phyloP scores from a whole-genome alignment of 1,284 basidiomycete genomes.

The Pterula multifida region DNA sequence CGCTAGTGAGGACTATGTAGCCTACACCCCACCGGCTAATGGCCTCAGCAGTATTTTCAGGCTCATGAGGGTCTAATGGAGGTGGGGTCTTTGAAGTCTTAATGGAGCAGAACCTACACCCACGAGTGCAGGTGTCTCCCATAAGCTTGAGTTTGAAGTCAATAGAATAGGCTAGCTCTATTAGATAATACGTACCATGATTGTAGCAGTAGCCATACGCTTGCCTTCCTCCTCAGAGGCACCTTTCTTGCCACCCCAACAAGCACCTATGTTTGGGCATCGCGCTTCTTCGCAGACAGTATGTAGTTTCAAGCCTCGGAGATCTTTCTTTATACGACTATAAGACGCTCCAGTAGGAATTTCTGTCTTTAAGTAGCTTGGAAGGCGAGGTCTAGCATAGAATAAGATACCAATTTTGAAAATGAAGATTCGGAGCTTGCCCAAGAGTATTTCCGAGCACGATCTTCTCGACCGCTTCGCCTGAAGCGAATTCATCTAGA shows the following conservation, averaged over 20 bases:
- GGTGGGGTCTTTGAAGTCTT: slow-evolving; percentile 87
- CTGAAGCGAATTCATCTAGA: slow-evolving; percentile 79
- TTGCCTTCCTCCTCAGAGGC: slow-evolving; percentile 65
- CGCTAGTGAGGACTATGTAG: slow-evolving; percentile 95
- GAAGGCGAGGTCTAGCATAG: slow-evolving; percentile 67
- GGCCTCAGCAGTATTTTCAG: slow-evolving; percentile 96
- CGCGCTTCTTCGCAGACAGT: slow-evolving; percentile 99
- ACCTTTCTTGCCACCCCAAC: slow-evolving; percentile 88
- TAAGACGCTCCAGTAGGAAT: slow-evolving; percentile 87
- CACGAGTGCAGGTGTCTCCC: slow-evolving; percentile 99
- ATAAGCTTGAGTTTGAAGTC: slow-evolving; percentile 57
- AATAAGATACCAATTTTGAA: neutral
- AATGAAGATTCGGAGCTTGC: slow-evolving; percentile 28
- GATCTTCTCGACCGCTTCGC: slow-evolving; percentile 49
- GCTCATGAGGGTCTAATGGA: slow-evolving; percentile 92
- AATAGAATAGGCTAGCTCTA: slow-evolving; percentile 3
- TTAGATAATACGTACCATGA: slow-evolving; percentile 63
- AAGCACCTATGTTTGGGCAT: slow-evolving; percentile 98
- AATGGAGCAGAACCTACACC: slow-evolving; percentile 95
- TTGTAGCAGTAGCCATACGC: slow-evolving; percentile 90
- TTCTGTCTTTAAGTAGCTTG: slow-evolving; percentile 86
- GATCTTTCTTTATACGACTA: slow-evolving; percentile 89
- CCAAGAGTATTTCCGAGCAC: slow-evolving; percentile 70
- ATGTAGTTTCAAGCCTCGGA: slow-evolving; percentile 83
- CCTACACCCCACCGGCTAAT: slow-evolving; percentile 97